Conservation (phyloP, 2,329 filamentous ascomycete genomes). For the Pseudocercospora musae region DNA sequence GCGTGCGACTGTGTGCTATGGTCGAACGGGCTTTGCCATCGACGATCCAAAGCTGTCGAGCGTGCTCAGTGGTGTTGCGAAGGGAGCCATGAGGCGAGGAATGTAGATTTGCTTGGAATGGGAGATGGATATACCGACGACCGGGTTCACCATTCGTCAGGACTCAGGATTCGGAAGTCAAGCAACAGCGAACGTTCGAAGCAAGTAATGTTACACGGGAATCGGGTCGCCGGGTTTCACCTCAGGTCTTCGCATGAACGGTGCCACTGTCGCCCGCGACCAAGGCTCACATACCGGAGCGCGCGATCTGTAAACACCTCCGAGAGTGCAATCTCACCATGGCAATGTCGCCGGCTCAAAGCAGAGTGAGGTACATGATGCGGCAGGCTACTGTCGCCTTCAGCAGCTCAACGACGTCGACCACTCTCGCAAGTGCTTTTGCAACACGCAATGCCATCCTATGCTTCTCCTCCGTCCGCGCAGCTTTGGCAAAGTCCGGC, state of each 20-base stretch:
- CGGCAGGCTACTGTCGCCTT: not conserved
- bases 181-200: not conserved
- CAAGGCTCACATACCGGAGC: not conserved
- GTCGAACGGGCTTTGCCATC: not conserved
- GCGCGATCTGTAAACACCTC: not conserved
- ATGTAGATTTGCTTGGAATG: constrained; percentile 7
- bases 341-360: not conserved
- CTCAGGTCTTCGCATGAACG: not conserved
- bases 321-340: not conserved
- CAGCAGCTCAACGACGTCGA: not conserved
- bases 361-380: not conserved
- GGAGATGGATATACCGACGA: constrained; percentile 3
- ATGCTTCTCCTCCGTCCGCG: constrained; percentile 38
- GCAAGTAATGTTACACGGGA: not conserved
- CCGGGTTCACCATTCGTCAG: constrained; percentile 5
- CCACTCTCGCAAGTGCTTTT: constrained; percentile 25
- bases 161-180: constrained; percentile 2
- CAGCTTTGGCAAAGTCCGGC: constrained; percentile 40
- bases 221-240: constrained; percentile 1
- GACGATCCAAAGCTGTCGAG: not conserved
- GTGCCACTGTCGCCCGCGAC: not conserved
- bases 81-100: constrained; percentile 1
- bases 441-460: constrained; percentile 34
- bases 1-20: not conserved
- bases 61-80: not conserved